A percentile compares a stretch with the other conserved stretches of the same genome.
phyloP scores from a whole-genome alignment of 225 moss, liverwort and hornwort species.

The Bryoerythrophyllum caledonicum region DNA sequence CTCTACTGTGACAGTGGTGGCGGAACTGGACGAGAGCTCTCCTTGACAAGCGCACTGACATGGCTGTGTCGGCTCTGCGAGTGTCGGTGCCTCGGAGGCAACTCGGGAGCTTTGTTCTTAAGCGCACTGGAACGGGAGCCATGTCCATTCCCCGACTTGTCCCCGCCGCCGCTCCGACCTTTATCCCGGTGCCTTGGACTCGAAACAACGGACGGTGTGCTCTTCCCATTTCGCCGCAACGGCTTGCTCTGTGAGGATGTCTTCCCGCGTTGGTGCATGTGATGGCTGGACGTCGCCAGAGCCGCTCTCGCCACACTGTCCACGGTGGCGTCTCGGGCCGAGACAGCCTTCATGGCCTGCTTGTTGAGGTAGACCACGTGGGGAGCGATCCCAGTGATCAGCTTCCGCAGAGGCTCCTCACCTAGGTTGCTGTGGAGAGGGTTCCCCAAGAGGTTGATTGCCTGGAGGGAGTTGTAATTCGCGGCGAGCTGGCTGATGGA shows the following conservation, averaged over 20 bases:
- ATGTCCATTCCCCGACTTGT: constrained; percentile 30
- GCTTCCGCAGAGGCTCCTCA: constrained; percentile 74
- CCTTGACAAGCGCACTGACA: constrained; percentile 18
- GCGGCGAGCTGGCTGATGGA: constrained; percentile 83
- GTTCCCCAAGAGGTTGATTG: constrained; percentile 83
- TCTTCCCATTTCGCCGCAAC: constrained; percentile 31
- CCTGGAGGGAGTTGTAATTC: constrained; percentile 85
- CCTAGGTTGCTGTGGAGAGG: constrained; percentile 78
- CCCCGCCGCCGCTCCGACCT: constrained; percentile 10
- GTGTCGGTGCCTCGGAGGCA: constrained; percentile 41
- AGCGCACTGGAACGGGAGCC: constrained; percentile 30
- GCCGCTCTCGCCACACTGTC: constrained; percentile 76
- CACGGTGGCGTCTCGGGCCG: constrained; percentile 64
- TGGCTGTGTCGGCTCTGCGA: constrained; percentile 29
- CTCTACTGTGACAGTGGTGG: neutral
- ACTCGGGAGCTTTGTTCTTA: constrained; percentile 34
- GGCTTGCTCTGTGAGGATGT: constrained; percentile 47
- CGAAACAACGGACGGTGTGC: constrained; percentile 19
- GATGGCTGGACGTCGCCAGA: constrained; percentile 49
- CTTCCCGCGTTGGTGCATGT: constrained; percentile 51
- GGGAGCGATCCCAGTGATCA: constrained; percentile 70
- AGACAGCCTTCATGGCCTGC: constrained; percentile 71
- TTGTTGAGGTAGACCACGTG: constrained; percentile 83
- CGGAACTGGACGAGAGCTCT: constrained; percentile 19
- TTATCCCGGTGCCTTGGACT: constrained; percentile 34